Evolutionary conservation across 345 rosid species (phyloP), one percentile per base, ranked within the genome.

Genomic region (Moricandia arvensis): DNA sequence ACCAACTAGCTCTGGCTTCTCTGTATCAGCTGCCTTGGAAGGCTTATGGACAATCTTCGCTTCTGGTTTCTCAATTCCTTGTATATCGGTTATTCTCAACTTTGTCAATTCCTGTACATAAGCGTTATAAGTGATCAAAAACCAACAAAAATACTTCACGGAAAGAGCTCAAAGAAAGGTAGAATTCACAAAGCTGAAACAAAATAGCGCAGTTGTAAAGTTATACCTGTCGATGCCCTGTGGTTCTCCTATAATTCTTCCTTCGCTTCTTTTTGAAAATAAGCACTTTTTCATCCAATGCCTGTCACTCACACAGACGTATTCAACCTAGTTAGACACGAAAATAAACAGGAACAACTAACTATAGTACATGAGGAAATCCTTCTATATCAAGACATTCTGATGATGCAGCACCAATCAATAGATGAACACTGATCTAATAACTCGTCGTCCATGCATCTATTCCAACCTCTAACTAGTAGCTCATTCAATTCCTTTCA

Each of bases 251-350:
- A 66, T 91, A 89, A 72, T 90, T 92, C 91, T 93, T 96, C 45
- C 97, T 84, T 80, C 91, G 86, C 84, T 93, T 93, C 81, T 96
- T 95, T 85, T 96, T 96, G 59, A 96, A 90, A 55, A 96, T 96
- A 34, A 96, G 89, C 31, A 93, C 97, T 73, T 93, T 93, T 29
- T 87, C 97, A 87, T 96, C 98, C 73, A 96, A 80, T 70, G 98
- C 98, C 98, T 96, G 80, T 58, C 60, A 81, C 17, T 63, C 79
- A 76, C 26, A 61, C 27, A 37, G 4, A 58, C 51, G 59, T 35
- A 27, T 21, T 26, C 30, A 51, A 41, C 29, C 58, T 72, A 24
- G 21, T 68, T 15, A 69, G 34, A 57, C 61, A 4, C 72, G 24
- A 49, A 12, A 34, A 34, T 8, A 17, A 45, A 3, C 24, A 9